Evolutionary conservation across 2,329 filamentous ascomycete species (phyloP), one percentile per base, ranked within the genome.

Genomic region (Colletotrichum gigasporum): DNA sequence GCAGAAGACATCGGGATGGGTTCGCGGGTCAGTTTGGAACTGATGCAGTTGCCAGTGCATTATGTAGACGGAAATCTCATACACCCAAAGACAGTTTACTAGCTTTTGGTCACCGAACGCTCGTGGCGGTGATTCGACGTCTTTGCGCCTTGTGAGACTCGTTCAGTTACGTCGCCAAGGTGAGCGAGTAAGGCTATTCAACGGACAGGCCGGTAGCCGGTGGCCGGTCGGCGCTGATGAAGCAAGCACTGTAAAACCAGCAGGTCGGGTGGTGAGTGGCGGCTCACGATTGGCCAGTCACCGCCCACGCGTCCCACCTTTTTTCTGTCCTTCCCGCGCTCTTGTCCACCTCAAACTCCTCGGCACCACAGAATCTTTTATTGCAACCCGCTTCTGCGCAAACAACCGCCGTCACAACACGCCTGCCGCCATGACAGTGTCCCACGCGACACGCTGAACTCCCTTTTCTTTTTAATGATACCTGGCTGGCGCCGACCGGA

Each of bases 281-380:
- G 26, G n/a, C 18, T 10, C n/a, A 7, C 58, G 51, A 62, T 67
- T 67, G 65, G 65, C 16, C 34, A 48, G 41, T n/a, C 16, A 30
- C 24, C 52, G 24, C 51, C 28, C 52, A 58, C 32, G 55, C 62
- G 63, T 56, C 63, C 65, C 65, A 62, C 56, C 32, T 22, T 66
- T 63, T 63, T 63, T 66, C 65, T 66, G 54, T 51, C 57, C 60
- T 66, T 67, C 63, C 65, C 47, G 52, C 63, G 53, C 52, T 59
- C 37, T 66, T 52, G 41, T 57, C 35, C 58, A 53, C 51, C 59
- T 66, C 59, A 57, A 42, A 63, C 60, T 41, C 42, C 42, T 62
- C 57, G 56, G 54, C 42, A 65, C 48, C 39, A 55, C 56, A 65
- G 62, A 65, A 65, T 55, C 62, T 65, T 65, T 65, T 47, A 56